Evolutionary conservation across 805 yeast species (phyloP), one percentile per base, ranked within the genome.

Genomic region (Pichia ethanolica): DNA sequence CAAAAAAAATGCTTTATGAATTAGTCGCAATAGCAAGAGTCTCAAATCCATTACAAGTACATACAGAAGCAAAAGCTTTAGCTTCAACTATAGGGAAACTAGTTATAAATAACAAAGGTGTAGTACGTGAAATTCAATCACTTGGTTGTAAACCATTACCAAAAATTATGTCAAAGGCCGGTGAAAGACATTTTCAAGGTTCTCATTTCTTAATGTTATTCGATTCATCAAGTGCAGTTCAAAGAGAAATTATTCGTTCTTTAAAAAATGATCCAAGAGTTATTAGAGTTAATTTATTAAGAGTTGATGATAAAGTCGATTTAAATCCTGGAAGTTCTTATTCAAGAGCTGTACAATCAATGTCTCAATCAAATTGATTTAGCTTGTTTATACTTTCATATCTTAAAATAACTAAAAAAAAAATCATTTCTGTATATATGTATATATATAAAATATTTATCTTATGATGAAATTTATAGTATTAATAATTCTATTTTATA

Each of bases 241-340:
- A 91, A 66, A 78, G 83, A 45, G 96, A 89, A 69, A 79, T 93
- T 50, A 69, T 82, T 55, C 78, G 95, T 69, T 81, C 93, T 5
- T 69, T 91, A 55, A 81, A 83, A 60, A 78, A 81, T 52, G 99
- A 91, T 66, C 97, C 98, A 32, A 83, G 98, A 70, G 84, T 93
- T 54, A 79, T 91, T 52, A 78, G 97, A 63, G 79, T 91, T 26
- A 78, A 80, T 50, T 74, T 90, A 36, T 74, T 85, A 48, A 87
- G 81, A 64, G 81, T 82, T 47, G 74, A 78, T 56, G 75, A 78
- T 54, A 69, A 67, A 35, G 71, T 73, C 53, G 69, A 69, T 37
- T 71, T 82, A 51, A 81, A 80, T 54, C 73, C 75, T 14, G 82
- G 83, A 25, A 68, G 81, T 27, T 78, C 89, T 1, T 67, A 80